Conservation (phyloP, 371 early-diverging fungal genomes). For the Syncephalis fuscata region DNA sequence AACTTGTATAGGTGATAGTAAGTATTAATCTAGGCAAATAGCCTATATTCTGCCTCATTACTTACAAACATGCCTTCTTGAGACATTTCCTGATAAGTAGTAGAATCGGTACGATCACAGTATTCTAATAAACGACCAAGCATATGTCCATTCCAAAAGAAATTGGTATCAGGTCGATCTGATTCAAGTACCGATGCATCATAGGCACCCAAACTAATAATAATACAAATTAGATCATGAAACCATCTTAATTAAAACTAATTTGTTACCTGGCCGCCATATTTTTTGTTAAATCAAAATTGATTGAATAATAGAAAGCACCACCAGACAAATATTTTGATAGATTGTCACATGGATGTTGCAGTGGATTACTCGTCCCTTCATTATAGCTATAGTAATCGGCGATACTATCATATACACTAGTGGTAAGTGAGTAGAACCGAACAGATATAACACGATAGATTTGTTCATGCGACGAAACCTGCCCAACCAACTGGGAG, state of each 20-base stretch:
- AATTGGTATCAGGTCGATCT: conserved; percentile 40
- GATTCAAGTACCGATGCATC: conserved; percentile 3
- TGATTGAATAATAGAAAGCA: conserved; percentile 58
- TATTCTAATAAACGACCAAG: conserved; percentile 60
- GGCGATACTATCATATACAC: conserved; percentile 30
- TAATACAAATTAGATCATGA: background rate
- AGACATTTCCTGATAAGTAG: conserved; percentile 47
- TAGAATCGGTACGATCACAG: conserved; percentile 41
- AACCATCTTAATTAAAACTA: background rate
- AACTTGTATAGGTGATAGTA: conserved; percentile 12
- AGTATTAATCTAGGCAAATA: background rate
- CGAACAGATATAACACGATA: conserved; percentile 35
- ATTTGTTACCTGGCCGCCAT: conserved; percentile 34
- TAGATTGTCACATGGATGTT: conserved; percentile 40
- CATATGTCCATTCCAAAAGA: conserved; percentile 80
- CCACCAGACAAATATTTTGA: conserved; percentile 49
- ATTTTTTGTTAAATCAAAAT: conserved; percentile 54
- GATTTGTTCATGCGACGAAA: conserved; percentile 38
- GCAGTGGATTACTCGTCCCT: conserved; percentile 12
- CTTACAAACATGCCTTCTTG: conserved; percentile 46
- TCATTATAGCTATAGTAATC: conserved; percentile 17
- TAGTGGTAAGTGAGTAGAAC: conserved; percentile 41
- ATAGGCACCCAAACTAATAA: conserved; percentile 3
- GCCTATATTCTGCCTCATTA: background rate
- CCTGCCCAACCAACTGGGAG: conserved; percentile 31